Conservation (phyloP, 1,284 basidiomycete genomes). For the Rhodotorula glutinis region DNA sequence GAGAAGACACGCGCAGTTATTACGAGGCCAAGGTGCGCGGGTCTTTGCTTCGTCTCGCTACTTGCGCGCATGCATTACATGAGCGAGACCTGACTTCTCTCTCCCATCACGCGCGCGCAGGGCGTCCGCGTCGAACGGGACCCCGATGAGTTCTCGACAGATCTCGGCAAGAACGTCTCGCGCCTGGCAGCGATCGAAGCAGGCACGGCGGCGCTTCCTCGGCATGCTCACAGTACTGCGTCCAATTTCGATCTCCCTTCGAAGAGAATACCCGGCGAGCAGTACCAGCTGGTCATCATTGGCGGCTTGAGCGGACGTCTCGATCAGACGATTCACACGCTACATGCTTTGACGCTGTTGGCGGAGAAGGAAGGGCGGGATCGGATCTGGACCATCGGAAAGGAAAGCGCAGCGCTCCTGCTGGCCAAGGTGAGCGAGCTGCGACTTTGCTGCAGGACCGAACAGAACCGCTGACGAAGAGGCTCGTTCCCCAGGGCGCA, state of each 20-base stretch:
- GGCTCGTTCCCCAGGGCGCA: constrained; percentile 59
- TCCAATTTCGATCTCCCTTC: background rate
- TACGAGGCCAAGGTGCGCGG: constrained; percentile 61
- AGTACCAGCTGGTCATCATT: constrained; percentile 69
- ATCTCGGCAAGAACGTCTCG: constrained; percentile 85
- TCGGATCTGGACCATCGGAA: constrained; percentile 71
- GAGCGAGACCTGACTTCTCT: background rate
- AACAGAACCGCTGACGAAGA: background rate
- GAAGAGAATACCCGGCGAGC: background rate
- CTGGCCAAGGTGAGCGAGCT: constrained; percentile 63
- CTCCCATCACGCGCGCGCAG: constrained; percentile 48
- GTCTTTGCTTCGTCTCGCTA: background rate
- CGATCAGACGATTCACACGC: constrained; percentile 89
- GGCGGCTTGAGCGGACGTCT: constrained; percentile 87
- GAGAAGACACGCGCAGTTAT: constrained; percentile 66
- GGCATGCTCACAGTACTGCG: background rate
- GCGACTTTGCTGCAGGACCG: background rate
- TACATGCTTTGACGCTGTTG: constrained; percentile 80
- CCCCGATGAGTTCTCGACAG: constrained; percentile 76
- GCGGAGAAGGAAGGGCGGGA: constrained; percentile 57
- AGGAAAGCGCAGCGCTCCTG: constrained; percentile 85
- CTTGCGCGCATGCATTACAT: too few species aligned
- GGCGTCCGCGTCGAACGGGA: constrained; percentile 68
- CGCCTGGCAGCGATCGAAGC: constrained; percentile 57
- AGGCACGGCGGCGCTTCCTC: background rate